phyloP scores from a whole-genome alignment of 1,284 basidiomycete genomes.

The Tausonia pullulans region DNA sequence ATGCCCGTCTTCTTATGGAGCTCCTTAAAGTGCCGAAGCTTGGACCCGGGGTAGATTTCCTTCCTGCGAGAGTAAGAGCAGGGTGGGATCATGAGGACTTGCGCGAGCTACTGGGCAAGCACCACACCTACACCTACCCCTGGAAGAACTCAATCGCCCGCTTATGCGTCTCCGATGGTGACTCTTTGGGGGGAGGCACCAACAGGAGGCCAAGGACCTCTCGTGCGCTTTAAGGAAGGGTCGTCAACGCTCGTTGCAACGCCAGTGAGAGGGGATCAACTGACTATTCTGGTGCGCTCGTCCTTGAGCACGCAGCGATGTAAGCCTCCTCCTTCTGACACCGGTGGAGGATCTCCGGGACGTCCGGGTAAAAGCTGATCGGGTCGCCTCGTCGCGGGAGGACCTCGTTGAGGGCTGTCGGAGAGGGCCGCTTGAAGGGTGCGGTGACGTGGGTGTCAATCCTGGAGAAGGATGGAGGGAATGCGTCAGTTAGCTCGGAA shows the following conservation, averaged over 20 bases:
- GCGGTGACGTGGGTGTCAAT: constrained; percentile 37
- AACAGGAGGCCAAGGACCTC: constrained; percentile 59
- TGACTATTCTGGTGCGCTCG: constrained; percentile 55
- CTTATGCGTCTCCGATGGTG: constrained; percentile 35
- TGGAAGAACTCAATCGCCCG: constrained; percentile 61
- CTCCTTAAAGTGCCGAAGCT: constrained; percentile 65
- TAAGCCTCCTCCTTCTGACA: constrained; percentile 40
- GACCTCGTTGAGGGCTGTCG: constrained; percentile 42
- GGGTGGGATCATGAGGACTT: not conserved
- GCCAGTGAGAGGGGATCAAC: constrained; percentile 26
- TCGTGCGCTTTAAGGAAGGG: constrained; percentile 46
- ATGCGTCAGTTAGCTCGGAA: not conserved
- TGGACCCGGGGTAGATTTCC: constrained; percentile 85
- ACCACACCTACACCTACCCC: constrained; percentile 25
- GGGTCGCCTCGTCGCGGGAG: constrained; percentile 50
- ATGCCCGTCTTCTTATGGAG: constrained; percentile 67
- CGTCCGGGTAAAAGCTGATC: constrained; percentile 62
- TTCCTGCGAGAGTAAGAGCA: constrained; percentile 31
- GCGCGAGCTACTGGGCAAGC: not conserved
- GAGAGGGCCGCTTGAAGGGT: constrained; percentile 44
- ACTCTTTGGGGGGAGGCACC: constrained; percentile 43
- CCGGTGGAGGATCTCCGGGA: constrained; percentile 59
- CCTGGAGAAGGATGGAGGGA: constrained; percentile 42
- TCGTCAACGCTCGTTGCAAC: not conserved
- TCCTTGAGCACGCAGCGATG: constrained; percentile 67